Evolutionary conservation across 495 filamentous ascomycete species (phyloP), one percentile per base, ranked within the genome.

Genomic region (Ascobolus immersus): DNA sequence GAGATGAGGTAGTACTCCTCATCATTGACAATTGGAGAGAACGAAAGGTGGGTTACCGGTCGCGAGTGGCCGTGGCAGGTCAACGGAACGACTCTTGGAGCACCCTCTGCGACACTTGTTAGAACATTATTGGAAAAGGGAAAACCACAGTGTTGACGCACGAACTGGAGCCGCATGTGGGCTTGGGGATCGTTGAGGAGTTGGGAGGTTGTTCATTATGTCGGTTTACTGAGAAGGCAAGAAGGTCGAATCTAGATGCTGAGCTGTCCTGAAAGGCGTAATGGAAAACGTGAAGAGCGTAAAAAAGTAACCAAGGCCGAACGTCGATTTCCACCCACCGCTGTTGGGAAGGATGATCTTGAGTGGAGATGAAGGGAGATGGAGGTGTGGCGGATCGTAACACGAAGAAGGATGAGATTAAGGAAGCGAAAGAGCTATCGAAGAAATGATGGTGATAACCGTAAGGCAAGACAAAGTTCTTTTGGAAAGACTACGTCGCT

Each of bases 51-150:
- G 10, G 84, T 82, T 42, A 96, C 81, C 2, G 86, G 86, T 35
- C 86, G 73, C 18, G 81, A 91, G 53, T 96, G 86, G 33, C 86
- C 86, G 54, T 94, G 89, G 56, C 86, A 96, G 32, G 86, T 96
- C 43, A 94, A 54, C 32, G 86, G 86, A 25, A 94, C 82, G 30
- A 71, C 66, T 13, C 62, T 58, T n/a, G n/a, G n/a, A 11, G 60
- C 57, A 13, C 53, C 43, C 29, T 66, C 53, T 50, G 35, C 24
- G 33, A 28, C 7, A 14, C 25, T 21, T 11, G 5, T n/a, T 32
- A 32, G n/a, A n/a, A n/a, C n/a, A n/a, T n/a, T n/a, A n/a, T n/a
- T n/a, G n/a, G n/a, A n/a, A n/a, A n/a, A n/a, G n/a, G n/a, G n/a
- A n/a, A n/a, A n/a, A n/a, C n/a, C n/a, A n/a, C n/a, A n/a, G n/a